Evolutionary conservation across 2,329 filamentous ascomycete species (phyloP).

Genomic region (Penicillium crustosum): DNA sequence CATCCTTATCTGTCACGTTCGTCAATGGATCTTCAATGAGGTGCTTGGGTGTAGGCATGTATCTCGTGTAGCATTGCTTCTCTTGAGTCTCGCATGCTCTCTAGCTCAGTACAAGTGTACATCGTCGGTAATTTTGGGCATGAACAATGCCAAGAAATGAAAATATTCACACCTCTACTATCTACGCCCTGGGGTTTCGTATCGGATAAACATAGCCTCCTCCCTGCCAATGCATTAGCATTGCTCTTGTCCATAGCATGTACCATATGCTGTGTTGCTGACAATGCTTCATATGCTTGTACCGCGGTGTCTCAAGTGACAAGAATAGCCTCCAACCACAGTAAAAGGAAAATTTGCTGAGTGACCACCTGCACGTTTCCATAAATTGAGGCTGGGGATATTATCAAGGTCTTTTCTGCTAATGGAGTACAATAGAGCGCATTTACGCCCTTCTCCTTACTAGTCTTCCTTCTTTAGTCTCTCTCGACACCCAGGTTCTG

Average conservation of each 20-base stretch:
- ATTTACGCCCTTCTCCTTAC: not conserved
- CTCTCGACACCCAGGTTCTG: not conserved
- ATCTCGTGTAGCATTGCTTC: not conserved
- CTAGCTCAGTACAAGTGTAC: not conserved
- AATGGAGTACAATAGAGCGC: not conserved
- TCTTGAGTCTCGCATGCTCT: not conserved
- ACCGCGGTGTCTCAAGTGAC: conserved; percentile 7
- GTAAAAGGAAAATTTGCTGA: not conserved
- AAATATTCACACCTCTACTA: not conserved
- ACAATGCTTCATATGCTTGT: not conserved
- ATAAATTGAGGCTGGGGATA: not conserved
- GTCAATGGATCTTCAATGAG: conserved; percentile 6
- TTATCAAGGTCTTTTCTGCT: not conserved
- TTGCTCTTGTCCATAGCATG: not conserved
- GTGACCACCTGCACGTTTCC: not conserved
- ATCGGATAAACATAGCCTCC: not conserved
- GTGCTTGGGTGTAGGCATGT: not conserved
- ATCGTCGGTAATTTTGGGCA: not conserved
- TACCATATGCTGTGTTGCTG: conserved; percentile 1
- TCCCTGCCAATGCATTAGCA: not conserved
- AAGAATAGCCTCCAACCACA: conserved; percentile 7
- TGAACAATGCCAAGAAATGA: not conserved
- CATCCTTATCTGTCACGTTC: conserved; percentile 6
- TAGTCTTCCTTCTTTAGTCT: not conserved
- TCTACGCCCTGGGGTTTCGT: not conserved